These are phyloP conservation scores for Flaveria ramosissima DNA, from an alignment of 129 eudicot genomes.

Conservation along the genomic window DNA sequence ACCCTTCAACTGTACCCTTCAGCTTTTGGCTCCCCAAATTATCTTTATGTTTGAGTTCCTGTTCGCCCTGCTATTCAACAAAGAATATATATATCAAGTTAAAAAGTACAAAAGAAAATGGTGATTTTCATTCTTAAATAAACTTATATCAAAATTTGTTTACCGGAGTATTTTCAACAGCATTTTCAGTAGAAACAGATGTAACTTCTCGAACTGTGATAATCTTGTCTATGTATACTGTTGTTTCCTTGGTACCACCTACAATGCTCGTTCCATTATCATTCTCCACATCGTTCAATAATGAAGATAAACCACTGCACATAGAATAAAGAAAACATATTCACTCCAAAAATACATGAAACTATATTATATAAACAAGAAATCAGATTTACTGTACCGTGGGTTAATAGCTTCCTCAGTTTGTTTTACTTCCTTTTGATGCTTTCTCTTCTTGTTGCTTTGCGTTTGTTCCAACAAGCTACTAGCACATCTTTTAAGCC, in stretches of 20 bases:
- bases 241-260: constrained; percentile 58
- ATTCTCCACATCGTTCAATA: constrained; percentile 23
- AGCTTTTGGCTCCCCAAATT: constrained; percentile 27
- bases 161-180: constrained; percentile 50
- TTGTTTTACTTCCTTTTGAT: constrained; percentile 34
- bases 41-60: constrained; percentile 37
- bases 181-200: constrained; percentile 40
- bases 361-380: not conserved
- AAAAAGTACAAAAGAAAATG: not conserved
- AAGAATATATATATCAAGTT: not conserved
- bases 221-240: constrained; percentile 78
- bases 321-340: constrained; percentile 20
- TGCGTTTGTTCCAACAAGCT: constrained; percentile 65
- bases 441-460: constrained; percentile 61
- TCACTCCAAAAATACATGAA: not conserved
- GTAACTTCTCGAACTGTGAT: constrained; percentile 62
- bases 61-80: constrained; percentile 29
- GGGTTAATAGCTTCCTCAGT: constrained; percentile 37
- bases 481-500: constrained; percentile 89
- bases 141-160: not conserved
- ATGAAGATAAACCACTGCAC: constrained; percentile 43
- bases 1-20: constrained; percentile 40
- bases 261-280: constrained; percentile 37
- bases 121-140: not conserved
- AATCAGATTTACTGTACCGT: constrained; percentile 34